phyloP scores from a whole-genome alignment of 139 green algal genomes.

The Gonium pectorale region DNA sequence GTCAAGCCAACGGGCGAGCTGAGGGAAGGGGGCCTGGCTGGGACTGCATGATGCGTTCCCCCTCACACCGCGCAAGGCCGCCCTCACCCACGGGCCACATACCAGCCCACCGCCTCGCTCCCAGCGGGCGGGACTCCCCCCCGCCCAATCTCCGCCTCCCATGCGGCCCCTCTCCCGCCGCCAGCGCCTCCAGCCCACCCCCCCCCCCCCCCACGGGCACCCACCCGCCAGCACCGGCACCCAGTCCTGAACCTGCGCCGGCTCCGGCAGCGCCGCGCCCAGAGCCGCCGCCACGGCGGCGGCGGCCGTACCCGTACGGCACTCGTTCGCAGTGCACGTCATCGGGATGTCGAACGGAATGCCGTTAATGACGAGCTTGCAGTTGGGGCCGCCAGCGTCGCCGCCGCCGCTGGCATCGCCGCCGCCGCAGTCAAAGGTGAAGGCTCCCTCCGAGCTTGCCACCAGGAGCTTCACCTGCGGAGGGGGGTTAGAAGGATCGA shows the following conservation, averaged over 20 bases:
- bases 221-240: constrained; percentile 24
- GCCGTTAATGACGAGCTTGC: constrained; percentile 4
- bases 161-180: neutral
- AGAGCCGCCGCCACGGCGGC: constrained; percentile 35
- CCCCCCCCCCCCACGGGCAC: neutral
- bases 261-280: neutral
- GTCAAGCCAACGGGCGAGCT: too few species aligned
- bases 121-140: too few species aligned
- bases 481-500: too few species aligned
- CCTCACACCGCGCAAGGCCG: too few species aligned
- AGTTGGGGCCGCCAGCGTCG: neutral
- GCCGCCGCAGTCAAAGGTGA: neutral
- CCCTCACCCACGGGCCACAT: too few species aligned
- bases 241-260: constrained; percentile 29
- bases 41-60: too few species aligned
- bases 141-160: too few species aligned
- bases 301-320: neutral
- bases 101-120: too few species aligned
- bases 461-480: too few species aligned
- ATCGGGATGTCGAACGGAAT: neutral
- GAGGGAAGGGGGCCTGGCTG: too few species aligned
- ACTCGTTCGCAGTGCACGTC: constrained; percentile 23
- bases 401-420: neutral
- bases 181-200: neutral
- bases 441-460: neutral